phyloP scores from a whole-genome alignment of 2,329 filamentous ascomycete genomes.

The Aspergillus sergii region DNA sequence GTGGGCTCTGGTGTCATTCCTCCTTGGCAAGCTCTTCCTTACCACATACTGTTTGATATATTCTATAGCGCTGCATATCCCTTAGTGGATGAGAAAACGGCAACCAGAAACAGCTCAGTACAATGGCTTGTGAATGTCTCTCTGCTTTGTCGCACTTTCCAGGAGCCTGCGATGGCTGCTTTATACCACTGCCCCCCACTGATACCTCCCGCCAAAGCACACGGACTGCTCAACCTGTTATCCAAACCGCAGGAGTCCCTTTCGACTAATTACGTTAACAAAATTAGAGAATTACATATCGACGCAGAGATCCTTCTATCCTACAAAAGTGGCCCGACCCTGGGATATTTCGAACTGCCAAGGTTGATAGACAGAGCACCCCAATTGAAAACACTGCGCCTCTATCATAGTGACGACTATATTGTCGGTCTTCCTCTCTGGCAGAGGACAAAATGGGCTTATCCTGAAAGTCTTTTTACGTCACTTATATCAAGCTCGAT shows the following conservation, averaged over 20 bases:
- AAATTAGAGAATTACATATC: conserved; percentile 70
- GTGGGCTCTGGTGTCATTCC: conserved; percentile 47
- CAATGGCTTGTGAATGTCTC: conserved; percentile 68
- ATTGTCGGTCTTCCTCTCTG: conserved; percentile 35
- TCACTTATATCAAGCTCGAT: conserved; percentile 57
- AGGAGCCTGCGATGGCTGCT: conserved; percentile 72
- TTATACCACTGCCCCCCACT: conserved; percentile 72
- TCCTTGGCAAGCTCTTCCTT: conserved; percentile 65
- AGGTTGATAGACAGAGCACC: conserved; percentile 66
- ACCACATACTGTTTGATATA: conserved; percentile 69
- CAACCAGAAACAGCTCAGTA: conserved; percentile 27
- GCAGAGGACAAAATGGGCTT: conserved; percentile 63
- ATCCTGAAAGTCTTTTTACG: conserved; percentile 66
- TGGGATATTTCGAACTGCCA: conserved; percentile 58
- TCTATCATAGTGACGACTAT: conserved; percentile 69
- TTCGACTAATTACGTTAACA: conserved; percentile 67
- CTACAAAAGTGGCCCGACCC: conserved; percentile 55
- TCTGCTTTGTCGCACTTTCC: conserved; percentile 64
- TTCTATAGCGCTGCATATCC: conserved; percentile 68
- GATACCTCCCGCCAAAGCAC: conserved; percentile 53
- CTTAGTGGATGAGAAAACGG: conserved; percentile 47
- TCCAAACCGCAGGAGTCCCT: conserved; percentile 54
- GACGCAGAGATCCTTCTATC: conserved; percentile 63
- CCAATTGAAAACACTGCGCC: conserved; percentile 68
- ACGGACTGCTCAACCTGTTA: conserved; percentile 57